Evolutionary conservation across 148 eudicot genomes (phyloP), one percentile per base, ranked within the genome.

Genomic region (Vaccinium darrowii): DNA sequence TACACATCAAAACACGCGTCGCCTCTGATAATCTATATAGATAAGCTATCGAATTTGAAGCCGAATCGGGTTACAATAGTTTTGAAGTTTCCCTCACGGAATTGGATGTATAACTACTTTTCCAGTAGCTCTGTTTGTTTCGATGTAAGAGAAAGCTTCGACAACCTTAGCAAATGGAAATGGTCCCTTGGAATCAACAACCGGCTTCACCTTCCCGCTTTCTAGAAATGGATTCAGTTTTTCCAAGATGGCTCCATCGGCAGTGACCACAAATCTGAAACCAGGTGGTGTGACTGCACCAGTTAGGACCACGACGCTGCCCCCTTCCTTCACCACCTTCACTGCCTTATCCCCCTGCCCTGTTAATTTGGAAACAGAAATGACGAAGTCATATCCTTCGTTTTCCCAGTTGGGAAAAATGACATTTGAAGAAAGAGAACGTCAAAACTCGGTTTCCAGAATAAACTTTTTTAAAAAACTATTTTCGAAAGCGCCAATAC

Each of bases 51-150:
- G 25, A 65, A 78, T 53, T 27, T 39, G 30, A 43, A 7, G 33
- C 21, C 50, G 65, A 78, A 21, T 63, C 27, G 78, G 56, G 54
- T 16, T 51, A 62, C 58, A 51, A 3, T 79, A 52, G 36, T 58
- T 71, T 25, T 18, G 11, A 16, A 52, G 49, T 57, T 14, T 27
- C 79, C 60, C 43, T 92, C 88, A 92, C 18, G 95, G 88, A 60
- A 97, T 93, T n/a, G 99, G 99, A 87, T 92, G 86, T 84, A 97
- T 87, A 87, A 95, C 96, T 33, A 97, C 94, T 86, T 97, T 97
- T 30, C 99, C 99, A 33, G 93, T 93, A 77, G 99, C 98, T 51
- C 98, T 89, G 82, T 89, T 89, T 56, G 98, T 91, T 89, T 95
- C 99, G 62, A 97, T 90, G 88, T 95, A 92, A 8, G 94, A 83